phyloP scores from a whole-genome alignment of 148 eudicot species.

The Fagopyrum tataricum region DNA sequence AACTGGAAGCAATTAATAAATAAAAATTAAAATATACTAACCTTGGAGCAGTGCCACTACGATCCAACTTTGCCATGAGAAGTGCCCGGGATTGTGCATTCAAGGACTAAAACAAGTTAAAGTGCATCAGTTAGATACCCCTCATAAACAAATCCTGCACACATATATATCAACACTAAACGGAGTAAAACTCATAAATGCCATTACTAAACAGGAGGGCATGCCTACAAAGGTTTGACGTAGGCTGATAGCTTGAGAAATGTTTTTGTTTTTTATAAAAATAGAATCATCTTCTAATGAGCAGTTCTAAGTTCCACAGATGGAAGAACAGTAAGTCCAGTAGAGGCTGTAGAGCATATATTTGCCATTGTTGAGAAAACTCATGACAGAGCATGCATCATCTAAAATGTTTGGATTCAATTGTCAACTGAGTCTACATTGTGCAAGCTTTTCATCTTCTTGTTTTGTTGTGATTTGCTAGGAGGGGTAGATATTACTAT shows the following conservation, averaged over 20 bases:
- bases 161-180: not conserved
- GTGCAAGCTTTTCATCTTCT: not conserved
- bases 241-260: not conserved
- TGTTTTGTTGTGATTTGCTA: too few relatives aligned
- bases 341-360: not conserved
- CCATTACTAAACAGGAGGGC: not conserved
- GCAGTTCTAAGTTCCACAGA: not conserved
- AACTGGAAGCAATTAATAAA: not conserved
- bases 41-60: constrained; percentile 65
- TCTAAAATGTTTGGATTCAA: too few relatives aligned
- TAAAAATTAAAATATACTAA: constrained; percentile 18
- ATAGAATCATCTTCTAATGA: not conserved
- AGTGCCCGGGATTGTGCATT: constrained; percentile 85
- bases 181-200: not conserved
- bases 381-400: not conserved
- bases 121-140: not conserved
- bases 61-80: constrained; percentile 89
- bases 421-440: not conserved
- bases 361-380: not conserved
- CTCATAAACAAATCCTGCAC: not conserved
- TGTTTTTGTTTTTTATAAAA: not conserved
- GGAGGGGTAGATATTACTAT: too few relatives aligned
- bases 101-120: constrained; percentile 37
- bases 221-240: not conserved
- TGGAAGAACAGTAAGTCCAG: too few relatives aligned